Percentiles rank a stretch among this genome's conserved stretches.
Evolutionary conservation across 208 protist species (phyloP).

Genomic region (Acanthamoeba triangularis): DNA sequence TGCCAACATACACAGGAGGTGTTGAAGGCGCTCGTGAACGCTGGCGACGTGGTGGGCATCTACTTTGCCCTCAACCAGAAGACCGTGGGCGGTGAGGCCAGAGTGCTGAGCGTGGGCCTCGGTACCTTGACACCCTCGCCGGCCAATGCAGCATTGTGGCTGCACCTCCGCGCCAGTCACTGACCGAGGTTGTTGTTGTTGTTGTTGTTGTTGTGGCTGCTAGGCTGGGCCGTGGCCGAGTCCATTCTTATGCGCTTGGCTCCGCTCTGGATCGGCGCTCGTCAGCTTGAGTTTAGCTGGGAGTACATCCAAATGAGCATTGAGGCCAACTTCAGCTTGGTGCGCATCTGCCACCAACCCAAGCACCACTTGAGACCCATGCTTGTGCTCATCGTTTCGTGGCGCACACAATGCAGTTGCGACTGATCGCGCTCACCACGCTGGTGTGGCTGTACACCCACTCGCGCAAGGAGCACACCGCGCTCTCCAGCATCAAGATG

Average conservation of each 20-base stretch:
- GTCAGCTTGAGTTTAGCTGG: conserved; percentile 69
- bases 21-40: conserved; percentile 35
- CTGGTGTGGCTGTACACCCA: conserved; percentile 64
- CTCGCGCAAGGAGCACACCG: conserved; percentile 7
- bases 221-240: conserved; percentile 70
- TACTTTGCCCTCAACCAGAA: conserved; percentile 70
- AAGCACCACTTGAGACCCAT: background rate
- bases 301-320: conserved; percentile 63
- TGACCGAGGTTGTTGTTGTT: background rate
- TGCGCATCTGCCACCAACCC: background rate
- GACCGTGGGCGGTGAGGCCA: conserved; percentile 58
- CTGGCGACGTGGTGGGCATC: conserved; percentile 39
- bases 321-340: conserved; percentile 75
- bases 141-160: no score
- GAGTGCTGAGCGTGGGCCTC: conserved; percentile 55
- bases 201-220: background rate
- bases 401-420: background rate
- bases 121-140: background rate
- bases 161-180: background rate
- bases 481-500: conserved; percentile 20
- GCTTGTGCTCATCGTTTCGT: background rate
- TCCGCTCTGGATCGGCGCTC: conserved; percentile 69
- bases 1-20: conserved; percentile 38
- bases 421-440: conserved; percentile 34
- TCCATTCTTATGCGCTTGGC: conserved; percentile 69